These are phyloP conservation scores for Penicillium psychrofluorescens DNA, from an alignment of 495 filamentous ascomycete species.

Conservation along the genomic window DNA sequence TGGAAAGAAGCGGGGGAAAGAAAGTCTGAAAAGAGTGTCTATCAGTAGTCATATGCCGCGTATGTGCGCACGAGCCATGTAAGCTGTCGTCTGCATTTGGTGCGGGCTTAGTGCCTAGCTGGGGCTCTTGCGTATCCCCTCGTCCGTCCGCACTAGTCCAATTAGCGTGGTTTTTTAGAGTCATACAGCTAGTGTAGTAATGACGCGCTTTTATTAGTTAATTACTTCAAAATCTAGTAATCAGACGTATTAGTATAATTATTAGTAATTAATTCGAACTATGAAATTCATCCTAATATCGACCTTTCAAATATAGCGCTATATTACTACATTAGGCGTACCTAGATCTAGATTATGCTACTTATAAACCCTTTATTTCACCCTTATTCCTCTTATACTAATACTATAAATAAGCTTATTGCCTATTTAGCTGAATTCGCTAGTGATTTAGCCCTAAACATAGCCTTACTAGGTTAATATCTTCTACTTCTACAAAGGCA, in stretches of 20 bases:
- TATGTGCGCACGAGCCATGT: too few species aligned
- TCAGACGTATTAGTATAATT: background rate
- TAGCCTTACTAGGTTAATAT: background rate
- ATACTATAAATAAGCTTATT: background rate
- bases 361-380: background rate
- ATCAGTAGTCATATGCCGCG: too few species aligned
- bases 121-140: too few species aligned
- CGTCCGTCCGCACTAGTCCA: background rate
- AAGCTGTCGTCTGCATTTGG: too few species aligned
- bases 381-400: slow-evolving; percentile 1
- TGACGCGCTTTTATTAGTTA: slow-evolving; percentile 3
- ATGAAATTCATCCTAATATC: background rate
- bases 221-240: background rate
- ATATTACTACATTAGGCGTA: too few species aligned
- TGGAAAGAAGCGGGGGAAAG: too few species aligned
- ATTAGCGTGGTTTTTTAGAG: slow-evolving; percentile 2
- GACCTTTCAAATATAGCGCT: slow-evolving; percentile 1
- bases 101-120: too few species aligned
- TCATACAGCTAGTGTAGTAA: background rate
- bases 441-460: background rate
- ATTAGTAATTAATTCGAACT: background rate
- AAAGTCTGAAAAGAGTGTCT: too few species aligned
- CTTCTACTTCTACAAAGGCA: background rate
- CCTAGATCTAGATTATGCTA: background rate
- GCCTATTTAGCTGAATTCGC: background rate